Base-by-base conservation (phyloP, 345 rosid species). In the Syzygium aromaticum region DNA sequence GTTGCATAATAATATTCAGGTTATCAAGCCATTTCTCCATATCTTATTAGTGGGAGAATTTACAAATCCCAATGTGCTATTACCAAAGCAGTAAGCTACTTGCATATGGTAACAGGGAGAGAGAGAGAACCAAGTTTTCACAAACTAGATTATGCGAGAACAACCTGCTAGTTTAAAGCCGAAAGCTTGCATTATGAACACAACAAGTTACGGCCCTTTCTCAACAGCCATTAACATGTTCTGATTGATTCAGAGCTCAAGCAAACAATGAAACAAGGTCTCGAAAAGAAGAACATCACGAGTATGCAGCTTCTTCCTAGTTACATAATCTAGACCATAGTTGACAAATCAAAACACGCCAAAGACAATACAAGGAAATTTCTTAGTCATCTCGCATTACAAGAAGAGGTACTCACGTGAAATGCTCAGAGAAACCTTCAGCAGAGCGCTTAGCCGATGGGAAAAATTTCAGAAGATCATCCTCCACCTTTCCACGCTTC, bases 401-500 rank as follows among this genome's bases (percentile, higher is more conserved):
- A 19, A 59, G 23, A 15, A 17, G 57, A 57, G 82, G 87, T 84
- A 92, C 99, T 91, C 88, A 98, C 99, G 93, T 94, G 95, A 98
- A 98, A 94, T 98, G 99, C 89, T 96, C 99, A 56, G 99, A 93
- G 83, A 98, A 94, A 89, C 95, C 94, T 91, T 96, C 98, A 88
- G 98, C 91, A 80, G 99, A 91, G 82, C 99, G 94, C 93, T 93
- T 96, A 6, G 93, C 93, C 4, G 99, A 92, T 11, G 99, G 99
- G 88, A 98, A 91, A 88, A 96, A 93, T 15, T 94, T 96, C 89
- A 98, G 85, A 84, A 98, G 97, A 87, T 95, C 93, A 87, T 98
- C 99, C 89, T 98, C 99, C 94, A 95, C 96, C 86, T 98, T 98
- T 23, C 98, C 99, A 87, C 98, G 95, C 91, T 97, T 98, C 88